Evolutionary conservation across 768 basidiomycete species (phyloP).

Genomic region (Tylopilus felleus): DNA sequence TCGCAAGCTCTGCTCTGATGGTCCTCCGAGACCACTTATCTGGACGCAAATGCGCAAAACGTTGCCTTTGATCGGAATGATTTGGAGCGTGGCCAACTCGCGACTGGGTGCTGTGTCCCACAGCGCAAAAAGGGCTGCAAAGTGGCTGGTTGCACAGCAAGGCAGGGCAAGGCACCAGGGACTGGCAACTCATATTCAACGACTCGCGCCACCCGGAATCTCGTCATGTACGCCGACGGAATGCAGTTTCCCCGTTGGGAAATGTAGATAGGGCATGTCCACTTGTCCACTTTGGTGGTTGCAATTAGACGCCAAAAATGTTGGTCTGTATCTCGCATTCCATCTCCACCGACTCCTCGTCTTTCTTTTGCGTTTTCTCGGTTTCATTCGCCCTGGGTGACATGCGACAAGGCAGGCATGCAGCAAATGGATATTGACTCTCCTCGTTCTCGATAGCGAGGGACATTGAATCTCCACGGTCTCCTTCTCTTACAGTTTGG

Average conservation of each 20-base stretch:
- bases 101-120: neutral
- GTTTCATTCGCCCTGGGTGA: neutral
- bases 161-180: conserved; percentile 21
- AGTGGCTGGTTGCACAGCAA: conserved; percentile 18
- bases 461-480: conserved; percentile 1
- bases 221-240: conserved; percentile 2
- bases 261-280: neutral
- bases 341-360: neutral
- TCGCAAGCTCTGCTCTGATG: neutral
- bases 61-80: neutral
- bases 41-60: neutral
- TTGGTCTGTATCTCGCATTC: neutral
- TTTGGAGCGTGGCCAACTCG: conserved; percentile 14
- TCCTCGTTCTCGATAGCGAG: neutral
- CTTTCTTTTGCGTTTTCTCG: neutral
- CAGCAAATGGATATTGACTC: neutral
- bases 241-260: neutral
- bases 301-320: neutral
- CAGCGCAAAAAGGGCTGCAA: neutral
- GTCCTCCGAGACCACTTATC: neutral
- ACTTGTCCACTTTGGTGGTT: neutral
- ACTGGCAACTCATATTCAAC: conserved; percentile 1
- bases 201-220: neutral
- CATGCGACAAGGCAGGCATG: neutral
- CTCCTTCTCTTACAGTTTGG: conserved; percentile 1